phyloP scores from a whole-genome alignment of 805 yeast species.

The Metschnikowia anglica region DNA sequence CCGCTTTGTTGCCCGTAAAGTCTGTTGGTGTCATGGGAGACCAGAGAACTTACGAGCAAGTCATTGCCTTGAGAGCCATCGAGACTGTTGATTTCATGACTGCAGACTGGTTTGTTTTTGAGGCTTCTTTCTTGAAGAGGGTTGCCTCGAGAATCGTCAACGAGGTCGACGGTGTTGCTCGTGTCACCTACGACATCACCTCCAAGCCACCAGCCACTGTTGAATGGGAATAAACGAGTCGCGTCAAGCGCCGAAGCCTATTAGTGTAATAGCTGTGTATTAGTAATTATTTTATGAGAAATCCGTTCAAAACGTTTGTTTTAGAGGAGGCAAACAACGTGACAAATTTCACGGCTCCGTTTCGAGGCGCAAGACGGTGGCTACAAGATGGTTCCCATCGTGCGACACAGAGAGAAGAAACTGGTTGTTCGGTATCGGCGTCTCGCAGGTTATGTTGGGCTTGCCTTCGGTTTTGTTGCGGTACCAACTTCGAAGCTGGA shows the following conservation, averaged over 20 bases:
- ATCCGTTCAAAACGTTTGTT: too few species aligned
- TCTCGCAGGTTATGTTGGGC: conserved; percentile 41
- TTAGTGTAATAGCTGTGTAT: not conserved
- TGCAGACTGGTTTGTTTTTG: conserved; percentile 98
- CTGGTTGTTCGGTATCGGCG: conserved; percentile 34
- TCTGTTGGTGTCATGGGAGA: conserved; percentile 99
- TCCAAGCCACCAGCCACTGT: conserved; percentile 99
- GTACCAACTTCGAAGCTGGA: conserved; percentile 62
- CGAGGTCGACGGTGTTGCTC: conserved; percentile 98
- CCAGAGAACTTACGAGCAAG: conserved; percentile 98
- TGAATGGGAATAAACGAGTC: conserved; percentile 84
- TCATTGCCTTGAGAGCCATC: conserved; percentile 96
- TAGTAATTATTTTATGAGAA: not conserved
- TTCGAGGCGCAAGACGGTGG: conserved; percentile 52
- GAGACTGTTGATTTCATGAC: conserved; percentile 99
- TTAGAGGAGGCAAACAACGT: too few species aligned
- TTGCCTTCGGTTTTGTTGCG: conserved; percentile 44
- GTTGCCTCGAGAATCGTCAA: conserved; percentile 96
- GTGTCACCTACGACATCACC: conserved; percentile 98
- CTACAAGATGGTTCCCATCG: conserved; percentile 58
- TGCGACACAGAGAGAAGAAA: conserved; percentile 61
- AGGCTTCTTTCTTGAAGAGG: conserved; percentile 84
- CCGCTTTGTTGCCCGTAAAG: conserved; percentile 93
- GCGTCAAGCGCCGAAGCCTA: not conserved
- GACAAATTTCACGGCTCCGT: not conserved